These are phyloP conservation scores for Fragilaria radians DNA, from an alignment of 108 stramenopile species.

Conservation along the genomic window DNA sequence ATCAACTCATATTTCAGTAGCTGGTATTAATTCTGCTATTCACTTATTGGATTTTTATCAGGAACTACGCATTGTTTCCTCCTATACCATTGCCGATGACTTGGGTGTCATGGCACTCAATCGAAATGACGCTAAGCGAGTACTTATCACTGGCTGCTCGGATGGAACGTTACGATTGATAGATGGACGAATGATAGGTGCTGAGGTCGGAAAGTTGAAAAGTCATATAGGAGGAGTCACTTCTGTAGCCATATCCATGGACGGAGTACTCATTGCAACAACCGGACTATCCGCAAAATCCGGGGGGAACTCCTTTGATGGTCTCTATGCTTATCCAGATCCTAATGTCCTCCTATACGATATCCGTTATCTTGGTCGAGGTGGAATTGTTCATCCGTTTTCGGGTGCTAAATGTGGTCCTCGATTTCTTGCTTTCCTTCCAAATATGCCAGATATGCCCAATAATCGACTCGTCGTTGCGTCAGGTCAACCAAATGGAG, in stretches of 20 bases:
- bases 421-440: slow-evolving; percentile 57
- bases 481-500: slow-evolving; percentile 65
- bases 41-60: slow-evolving; percentile 68
- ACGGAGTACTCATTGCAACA: slow-evolving; percentile 65
- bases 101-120: slow-evolving; percentile 53
- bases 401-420: slow-evolving; percentile 47
- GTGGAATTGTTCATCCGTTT: slow-evolving; percentile 66
- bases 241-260: slow-evolving; percentile 49
- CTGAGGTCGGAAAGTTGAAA: slow-evolving; percentile 53
- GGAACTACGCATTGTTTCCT: slow-evolving; percentile 59
- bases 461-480: slow-evolving; percentile 51
- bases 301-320: slow-evolving; percentile 19
- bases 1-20: slow-evolving; percentile 52
- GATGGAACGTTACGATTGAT: slow-evolving; percentile 75
- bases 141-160: slow-evolving; percentile 65
- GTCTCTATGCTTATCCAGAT: slow-evolving; percentile 66
- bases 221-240: slow-evolving; percentile 63
- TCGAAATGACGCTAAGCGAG: slow-evolving; percentile 36
- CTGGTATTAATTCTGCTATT: slow-evolving; percentile 44
- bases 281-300: slow-evolving; percentile 49
- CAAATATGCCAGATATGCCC: slow-evolving; percentile 18
- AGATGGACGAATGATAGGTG: slow-evolving; percentile 45
- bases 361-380: slow-evolving; percentile 67
- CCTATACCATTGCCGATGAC: slow-evolving; percentile 37
- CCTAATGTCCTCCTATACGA: slow-evolving; percentile 64